Evolutionary conservation across 2,329 filamentous ascomycete species (phyloP), one percentile per base, ranked within the genome.

Genomic region (Diaporthe destruens): DNA sequence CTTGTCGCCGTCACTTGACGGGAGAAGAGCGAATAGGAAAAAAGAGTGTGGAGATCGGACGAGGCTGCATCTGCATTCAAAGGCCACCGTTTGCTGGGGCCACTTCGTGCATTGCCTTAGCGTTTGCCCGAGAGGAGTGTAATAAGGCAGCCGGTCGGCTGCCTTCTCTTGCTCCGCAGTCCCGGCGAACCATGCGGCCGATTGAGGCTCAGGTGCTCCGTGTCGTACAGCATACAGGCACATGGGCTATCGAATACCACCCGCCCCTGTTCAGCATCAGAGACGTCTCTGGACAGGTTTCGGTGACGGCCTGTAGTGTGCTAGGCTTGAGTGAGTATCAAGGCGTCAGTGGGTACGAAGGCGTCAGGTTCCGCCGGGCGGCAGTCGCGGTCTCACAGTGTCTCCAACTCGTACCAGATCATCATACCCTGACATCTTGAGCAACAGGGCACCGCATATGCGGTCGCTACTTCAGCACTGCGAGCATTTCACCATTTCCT

Each of bases 391-490:
- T 61, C 32, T 23, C 20, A 72, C 61, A 47, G 18, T 34, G 39
- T 57, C 54, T 70, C 18, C 23, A 42, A 53, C 63, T 53, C 66
- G 49, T 71, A 69, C 72, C 39, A 57, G 47, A 69, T 72, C 61
- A 66, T 53, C 36, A 36, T 36, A 34, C 49, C 69, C 53, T 66
- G 44, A 59, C 54, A 69, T 74, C 42, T 74, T 69, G 69, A 72
- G 56, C 49, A 69, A 69, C 69, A 25, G 23, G 36, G 69, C 49
- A 72, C 55, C 20, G 32, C 57, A 25, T 44, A 49, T 18, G 34
- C 51, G 49, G 56, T 51, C 63, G 57, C 36, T 69, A 51, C 54
- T 56, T 56, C 47, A 39, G 39, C 29, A 67, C 56, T n/a, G 23
- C 34, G 42, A 16, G 55, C 32, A 39, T 57, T 42, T 25, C 23